These are phyloP conservation scores for Bombardia bombarda DNA, from an alignment of 495 filamentous ascomycete species.

Conservation along the genomic window DNA sequence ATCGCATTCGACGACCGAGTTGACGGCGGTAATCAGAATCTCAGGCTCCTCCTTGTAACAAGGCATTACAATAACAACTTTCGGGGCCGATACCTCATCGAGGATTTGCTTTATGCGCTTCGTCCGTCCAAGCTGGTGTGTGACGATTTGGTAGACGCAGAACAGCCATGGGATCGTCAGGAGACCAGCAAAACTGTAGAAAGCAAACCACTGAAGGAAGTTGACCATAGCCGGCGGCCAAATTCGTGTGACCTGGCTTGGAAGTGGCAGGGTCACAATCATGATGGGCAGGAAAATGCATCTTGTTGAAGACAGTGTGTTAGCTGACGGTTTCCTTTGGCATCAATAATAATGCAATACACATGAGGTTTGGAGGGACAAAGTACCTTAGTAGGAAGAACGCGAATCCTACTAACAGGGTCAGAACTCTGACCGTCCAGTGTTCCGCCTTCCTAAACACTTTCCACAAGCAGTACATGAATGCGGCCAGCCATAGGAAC, in stretches of 20 bases:
- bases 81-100: constrained; percentile 80
- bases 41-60: constrained; percentile 91
- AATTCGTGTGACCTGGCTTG: constrained; percentile 55
- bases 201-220: constrained; percentile 89
- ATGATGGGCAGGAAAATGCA: constrained; percentile 87
- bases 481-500: constrained; percentile 88
- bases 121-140: constrained; percentile 70
- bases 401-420: constrained; percentile 62
- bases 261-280: constrained; percentile 87
- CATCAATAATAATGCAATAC: not conserved
- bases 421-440: constrained; percentile 69
- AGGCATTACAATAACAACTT: constrained; percentile 96
- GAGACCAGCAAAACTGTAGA: constrained; percentile 85
- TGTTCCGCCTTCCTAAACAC: constrained; percentile 87
- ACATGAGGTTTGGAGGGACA: not conserved
- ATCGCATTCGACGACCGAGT: constrained; percentile 91
- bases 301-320: no score
- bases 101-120: constrained; percentile 77
- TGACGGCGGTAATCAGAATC: constrained; percentile 77
- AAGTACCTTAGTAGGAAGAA: constrained; percentile 69
- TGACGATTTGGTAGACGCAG: constrained; percentile 84
- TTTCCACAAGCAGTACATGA: constrained; percentile 84
- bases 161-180: constrained; percentile 87
- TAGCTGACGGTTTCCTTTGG: no score
- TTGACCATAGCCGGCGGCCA: constrained; percentile 61